phyloP scores from a whole-genome alignment of 768 basidiomycete species.

The Podaxis pistillaris region DNA sequence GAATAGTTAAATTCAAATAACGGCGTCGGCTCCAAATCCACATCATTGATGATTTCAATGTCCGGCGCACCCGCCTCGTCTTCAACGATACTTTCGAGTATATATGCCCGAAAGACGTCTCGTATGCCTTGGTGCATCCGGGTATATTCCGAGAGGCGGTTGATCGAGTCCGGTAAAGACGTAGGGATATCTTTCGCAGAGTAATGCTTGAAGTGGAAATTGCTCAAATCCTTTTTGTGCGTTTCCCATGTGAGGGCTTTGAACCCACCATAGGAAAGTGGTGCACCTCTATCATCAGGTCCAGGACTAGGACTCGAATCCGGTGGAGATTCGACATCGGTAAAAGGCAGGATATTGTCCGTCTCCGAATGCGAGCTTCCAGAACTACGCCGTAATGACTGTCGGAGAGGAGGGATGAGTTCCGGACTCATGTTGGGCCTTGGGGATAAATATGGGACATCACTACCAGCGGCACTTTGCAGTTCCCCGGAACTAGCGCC shows the following conservation, averaged over 20 bases:
- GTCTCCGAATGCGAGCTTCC: conserved; percentile 4
- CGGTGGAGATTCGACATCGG: conserved; percentile 13
- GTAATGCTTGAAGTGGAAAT: conserved; percentile 31
- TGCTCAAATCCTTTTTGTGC: conserved; percentile 32
- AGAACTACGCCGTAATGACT: conserved; percentile 1
- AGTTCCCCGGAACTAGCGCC: background rate
- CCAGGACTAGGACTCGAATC: conserved; percentile 11
- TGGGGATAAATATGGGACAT: background rate
- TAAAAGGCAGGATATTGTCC: background rate
- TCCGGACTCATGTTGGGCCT: background rate
- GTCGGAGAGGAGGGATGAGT: conserved; percentile 3
- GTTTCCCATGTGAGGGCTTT: conserved; percentile 36
- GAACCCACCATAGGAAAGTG: conserved; percentile 30
- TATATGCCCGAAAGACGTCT: conserved; percentile 60
- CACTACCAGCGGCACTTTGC: background rate
- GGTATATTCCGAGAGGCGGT: conserved; percentile 41
- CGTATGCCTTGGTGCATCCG: conserved; percentile 44
- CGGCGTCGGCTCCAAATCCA: conserved; percentile 70
- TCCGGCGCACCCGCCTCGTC: conserved; percentile 71
- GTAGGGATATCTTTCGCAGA: conserved; percentile 57
- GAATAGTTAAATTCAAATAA: conserved; percentile 88
- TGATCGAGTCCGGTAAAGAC: conserved; percentile 64
- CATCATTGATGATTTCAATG: conserved; percentile 64
- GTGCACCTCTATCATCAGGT: background rate
- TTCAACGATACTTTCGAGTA: conserved; percentile 58